These are phyloP conservation scores for Penicillium corylophilum DNA, from an alignment of 2,329 filamentous ascomycete genomes.

Conservation along the genomic window DNA sequence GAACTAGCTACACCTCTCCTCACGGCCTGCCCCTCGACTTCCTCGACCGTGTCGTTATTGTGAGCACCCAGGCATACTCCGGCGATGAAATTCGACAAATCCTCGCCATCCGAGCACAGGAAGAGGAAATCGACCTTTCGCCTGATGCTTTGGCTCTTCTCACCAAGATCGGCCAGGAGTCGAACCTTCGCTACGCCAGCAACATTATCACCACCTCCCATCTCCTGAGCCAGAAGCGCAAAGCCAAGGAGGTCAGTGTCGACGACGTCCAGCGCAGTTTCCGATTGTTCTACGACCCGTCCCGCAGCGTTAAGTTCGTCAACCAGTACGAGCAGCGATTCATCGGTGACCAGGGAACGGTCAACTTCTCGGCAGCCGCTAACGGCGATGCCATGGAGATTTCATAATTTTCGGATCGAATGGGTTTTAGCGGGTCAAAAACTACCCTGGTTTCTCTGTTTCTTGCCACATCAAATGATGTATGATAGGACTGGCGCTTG, in stretches of 20 bases:
- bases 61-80: constrained; percentile 84
- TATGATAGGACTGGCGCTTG: constrained; percentile 42
- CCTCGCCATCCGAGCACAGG: constrained; percentile 83
- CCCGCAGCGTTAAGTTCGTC: constrained; percentile 86
- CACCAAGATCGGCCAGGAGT: constrained; percentile 92
- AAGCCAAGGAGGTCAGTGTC: constrained; percentile 76
- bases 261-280: constrained; percentile 93
- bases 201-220: constrained; percentile 96
- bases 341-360: constrained; percentile 80
- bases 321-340: constrained; percentile 86
- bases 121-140: constrained; percentile 91
- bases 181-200: constrained; percentile 91
- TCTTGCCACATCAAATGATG: constrained; percentile 33
- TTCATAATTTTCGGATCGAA: constrained; percentile 44
- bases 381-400: constrained; percentile 69
- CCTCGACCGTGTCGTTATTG: constrained; percentile 91
- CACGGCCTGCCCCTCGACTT: constrained; percentile 95
- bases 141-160: constrained; percentile 87
- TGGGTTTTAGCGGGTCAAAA: constrained; percentile 18
- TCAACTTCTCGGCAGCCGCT: constrained; percentile 62
- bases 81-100: constrained; percentile 89
- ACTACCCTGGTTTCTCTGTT: constrained; percentile 17
- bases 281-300: constrained; percentile 87
- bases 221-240: constrained; percentile 80
- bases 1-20: constrained; percentile 88